phyloP scores from a whole-genome alignment of 2,329 filamentous ascomycete genomes.

The Alternaria postmessia region DNA sequence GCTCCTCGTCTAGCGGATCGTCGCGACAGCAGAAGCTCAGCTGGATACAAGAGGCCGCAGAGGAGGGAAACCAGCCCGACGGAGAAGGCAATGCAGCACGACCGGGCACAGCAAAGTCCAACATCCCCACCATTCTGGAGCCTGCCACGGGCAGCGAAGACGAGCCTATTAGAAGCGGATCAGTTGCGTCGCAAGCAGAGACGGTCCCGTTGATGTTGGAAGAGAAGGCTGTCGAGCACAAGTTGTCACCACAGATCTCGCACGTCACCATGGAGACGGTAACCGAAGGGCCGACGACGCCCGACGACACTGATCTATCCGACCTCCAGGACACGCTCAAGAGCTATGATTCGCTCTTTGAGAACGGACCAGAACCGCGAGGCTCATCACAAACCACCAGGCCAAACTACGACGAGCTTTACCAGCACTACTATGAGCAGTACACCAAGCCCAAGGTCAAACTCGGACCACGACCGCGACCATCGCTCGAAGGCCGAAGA shows the following conservation, averaged over 20 bases:
- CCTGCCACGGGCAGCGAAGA: constrained; percentile 20
- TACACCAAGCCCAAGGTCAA: constrained; percentile 84
- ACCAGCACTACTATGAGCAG: constrained; percentile 58
- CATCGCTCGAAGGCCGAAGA: constrained; percentile 73
- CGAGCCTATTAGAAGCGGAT: constrained; percentile 13
- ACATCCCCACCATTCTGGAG: constrained; percentile 37
- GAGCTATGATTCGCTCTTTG: constrained; percentile 46
- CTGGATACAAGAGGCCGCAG: constrained; percentile 93
- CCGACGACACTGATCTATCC: constrained; percentile 27
- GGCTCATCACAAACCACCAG: constrained; percentile 54
- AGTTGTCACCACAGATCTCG: constrained; percentile 27
- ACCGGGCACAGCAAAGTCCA: constrained; percentile 32
- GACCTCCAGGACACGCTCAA: constrained; percentile 40
- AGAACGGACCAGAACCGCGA: constrained; percentile 53
- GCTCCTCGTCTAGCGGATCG: constrained; percentile 81
- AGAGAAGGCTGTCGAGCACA: constrained; percentile 19
- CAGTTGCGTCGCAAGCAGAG: constrained; percentile 24
- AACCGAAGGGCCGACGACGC: constrained; percentile 30
- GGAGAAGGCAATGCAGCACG: constrained; percentile 28
- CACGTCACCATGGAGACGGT: constrained; percentile 34
- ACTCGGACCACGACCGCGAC: constrained; percentile 84
- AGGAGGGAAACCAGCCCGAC: constrained; percentile 65
- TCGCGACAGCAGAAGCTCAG: constrained; percentile 78
- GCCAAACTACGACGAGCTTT: constrained; percentile 52
- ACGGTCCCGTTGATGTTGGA: constrained; percentile 27